These are phyloP conservation scores for Tetrahymena thermophila DNA, from an alignment of 73 alveolate species.

Conservation along the genomic window DNA sequence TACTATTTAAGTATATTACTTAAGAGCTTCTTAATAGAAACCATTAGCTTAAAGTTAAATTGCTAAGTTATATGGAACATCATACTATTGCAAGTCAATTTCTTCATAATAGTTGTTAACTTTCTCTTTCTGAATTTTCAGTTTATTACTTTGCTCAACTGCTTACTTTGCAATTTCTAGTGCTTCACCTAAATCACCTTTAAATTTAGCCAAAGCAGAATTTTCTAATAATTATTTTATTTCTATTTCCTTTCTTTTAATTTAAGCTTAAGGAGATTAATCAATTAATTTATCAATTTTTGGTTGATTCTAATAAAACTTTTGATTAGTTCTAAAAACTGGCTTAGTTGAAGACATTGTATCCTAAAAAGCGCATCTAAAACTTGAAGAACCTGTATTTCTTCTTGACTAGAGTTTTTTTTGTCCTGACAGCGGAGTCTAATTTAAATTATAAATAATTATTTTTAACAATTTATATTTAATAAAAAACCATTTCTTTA, in stretches of 20 bases:
- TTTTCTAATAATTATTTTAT: conserved; percentile 57
- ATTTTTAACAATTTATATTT: no score
- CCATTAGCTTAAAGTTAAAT: conserved; percentile 59
- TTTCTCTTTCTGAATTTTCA: conserved; percentile 59
- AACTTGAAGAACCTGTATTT: no score
- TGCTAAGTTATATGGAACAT: conserved; percentile 59
- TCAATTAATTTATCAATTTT: neutral
- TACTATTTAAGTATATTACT: conserved; percentile 12
- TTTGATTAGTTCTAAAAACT: neutral
- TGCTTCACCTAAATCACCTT: conserved; percentile 51
- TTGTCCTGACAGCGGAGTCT: no score
- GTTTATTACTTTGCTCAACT: conserved; percentile 59
- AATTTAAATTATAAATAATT: no score
- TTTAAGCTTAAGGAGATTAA: conserved; percentile 47
- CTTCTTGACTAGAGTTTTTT: no score
- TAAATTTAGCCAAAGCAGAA: conserved; percentile 55
- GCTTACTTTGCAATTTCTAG: conserved; percentile 74
- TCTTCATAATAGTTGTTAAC: conserved; percentile 54
- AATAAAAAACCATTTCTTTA: no score
- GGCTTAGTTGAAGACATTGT: neutral
- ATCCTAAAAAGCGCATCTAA: no score
- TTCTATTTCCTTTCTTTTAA: conserved; percentile 58
- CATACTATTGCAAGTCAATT: conserved; percentile 59
- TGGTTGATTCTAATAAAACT: neutral
- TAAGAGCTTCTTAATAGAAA: conserved; percentile 21